Base-by-base conservation (phyloP, 2,329 filamentous ascomycete genomes). In the Sporothrix mexicana region DNA sequence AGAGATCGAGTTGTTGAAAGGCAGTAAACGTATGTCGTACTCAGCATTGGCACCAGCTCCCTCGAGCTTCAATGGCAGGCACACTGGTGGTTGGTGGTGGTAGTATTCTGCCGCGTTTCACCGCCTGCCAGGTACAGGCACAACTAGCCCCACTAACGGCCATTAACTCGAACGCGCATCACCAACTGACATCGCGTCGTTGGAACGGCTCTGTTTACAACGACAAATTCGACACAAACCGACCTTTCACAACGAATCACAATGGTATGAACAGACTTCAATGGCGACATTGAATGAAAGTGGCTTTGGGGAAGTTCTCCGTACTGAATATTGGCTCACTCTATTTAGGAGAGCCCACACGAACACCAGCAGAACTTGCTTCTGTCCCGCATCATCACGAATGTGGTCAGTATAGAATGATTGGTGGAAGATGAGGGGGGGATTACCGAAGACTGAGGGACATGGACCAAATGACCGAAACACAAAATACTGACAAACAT, bases 321-420 rank as follows among this genome's bases (percentile, higher is more conserved):
- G 3, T 47, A 47, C 10, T 12, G 9, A 55, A 23, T 10, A 43
- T 3, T 5, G 8, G 30, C 69, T 73, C 20, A 73, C 62, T 2
- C 17, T 0, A 3, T 13, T 2, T 69, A 92, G 95, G 96, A 99
- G 82, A 97, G 93, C 79, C 96, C 96, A 53, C 96, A 99, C 80
- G 96, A 98, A 81, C 95, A 98, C 78, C 96, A 98, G 85, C 95
- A 99, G 86, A 97, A 92, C 79, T 87, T 97, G 70, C 87, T 99
- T 78, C 88, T 98, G 62, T 96, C 94, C 25, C 93, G 96, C 75
- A 98, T 99, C 83, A 97, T 98, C 83, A 96, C 92, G 80, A 99
- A 99, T 80, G 95, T 98, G 79, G 95, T 98, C 88, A 80, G 93
- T 85, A 67, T 13, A n/a, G 9, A 36, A 7, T 36, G 30, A 36